These are phyloP conservation scores for Sporothrix sp. DNA, from an alignment of 2,329 filamentous ascomycete species.

Conservation along the genomic window DNA sequence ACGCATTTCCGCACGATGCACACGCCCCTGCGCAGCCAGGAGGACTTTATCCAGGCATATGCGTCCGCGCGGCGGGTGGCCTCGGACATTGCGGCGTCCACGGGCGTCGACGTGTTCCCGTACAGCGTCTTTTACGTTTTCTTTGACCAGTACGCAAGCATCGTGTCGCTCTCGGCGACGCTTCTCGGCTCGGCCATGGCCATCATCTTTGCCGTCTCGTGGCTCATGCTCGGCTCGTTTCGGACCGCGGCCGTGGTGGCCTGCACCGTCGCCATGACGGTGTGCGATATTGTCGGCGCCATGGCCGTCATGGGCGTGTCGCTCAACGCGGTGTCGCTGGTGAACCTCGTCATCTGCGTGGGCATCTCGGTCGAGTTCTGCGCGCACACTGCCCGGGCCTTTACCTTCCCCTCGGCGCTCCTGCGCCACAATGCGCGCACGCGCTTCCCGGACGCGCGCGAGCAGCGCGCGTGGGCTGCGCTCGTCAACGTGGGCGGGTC, in stretches of 20 bases:
- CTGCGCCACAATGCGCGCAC: slow-evolving; percentile 74
- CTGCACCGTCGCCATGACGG: slow-evolving; percentile 81
- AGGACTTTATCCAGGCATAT: slow-evolving; percentile 89
- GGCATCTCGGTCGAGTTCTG: slow-evolving; percentile 97
- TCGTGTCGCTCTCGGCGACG: slow-evolving; percentile 67
- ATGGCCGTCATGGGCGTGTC: slow-evolving; percentile 87
- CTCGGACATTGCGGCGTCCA: slow-evolving; percentile 58
- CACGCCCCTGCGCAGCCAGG: slow-evolving; percentile 74
- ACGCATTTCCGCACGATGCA: slow-evolving; percentile 91
- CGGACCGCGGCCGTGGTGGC: slow-evolving; percentile 75
- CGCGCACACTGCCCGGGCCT: slow-evolving; percentile 89
- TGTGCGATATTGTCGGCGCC: slow-evolving; percentile 86
- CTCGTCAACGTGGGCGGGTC: slow-evolving; percentile 90
- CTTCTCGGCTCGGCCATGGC: slow-evolving; percentile 75
- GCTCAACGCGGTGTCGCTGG: slow-evolving; percentile 87
- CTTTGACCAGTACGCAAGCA: slow-evolving; percentile 91
- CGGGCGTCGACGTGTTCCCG: slow-evolving; percentile 78
- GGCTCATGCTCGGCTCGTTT: slow-evolving; percentile 72
- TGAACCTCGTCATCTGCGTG: slow-evolving; percentile 94
- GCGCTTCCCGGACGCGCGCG: slow-evolving; percentile 62
- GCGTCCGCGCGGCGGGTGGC: slow-evolving; percentile 82
- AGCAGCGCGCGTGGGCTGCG: slow-evolving; percentile 84
- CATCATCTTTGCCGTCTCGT: slow-evolving; percentile 75
- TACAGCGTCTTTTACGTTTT: slow-evolving; percentile 99
- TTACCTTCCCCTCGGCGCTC: slow-evolving; percentile 78